Evolutionary conservation across 1,139 yeast species (phyloP), one percentile per base, ranked within the genome.

Genomic region (Nakaseomyces sp.): DNA sequence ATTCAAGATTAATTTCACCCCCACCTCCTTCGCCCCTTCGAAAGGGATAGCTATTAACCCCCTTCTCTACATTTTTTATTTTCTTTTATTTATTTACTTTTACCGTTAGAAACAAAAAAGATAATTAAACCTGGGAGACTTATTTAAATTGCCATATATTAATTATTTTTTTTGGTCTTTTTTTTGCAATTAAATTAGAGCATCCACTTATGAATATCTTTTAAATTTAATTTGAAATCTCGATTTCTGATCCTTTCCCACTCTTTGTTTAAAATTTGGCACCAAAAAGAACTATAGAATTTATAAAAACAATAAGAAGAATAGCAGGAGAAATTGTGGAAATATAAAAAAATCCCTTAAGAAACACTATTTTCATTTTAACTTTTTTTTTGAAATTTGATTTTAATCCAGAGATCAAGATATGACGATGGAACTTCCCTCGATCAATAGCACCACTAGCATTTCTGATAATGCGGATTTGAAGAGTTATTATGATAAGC

Each of bases 401-500:
- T 22, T 22, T 22, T 22, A 22, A 6, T 22, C 25, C 25, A n/a
- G 9, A 20, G 3, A n/a, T 10, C 38, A 16, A 22, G 13, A 20
- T 22, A 35, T 35, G 38, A 36, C 40, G 22, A 18, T 37, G 22
- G 64, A 58, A 41, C 47, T 59, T 29, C 65, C 64, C 15, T 58
- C 62, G 20, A 55, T 61, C 19, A 61, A 54, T 44, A 60, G 64
- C 44, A 54, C 60, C 7, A 60, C 65, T 5, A 56, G 61, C 45
- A 51, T 61, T 24, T 60, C 65, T n/a, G 65, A 61, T 45, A 61
- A 61, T 44, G 51, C 55, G 24, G 61, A 54, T 39, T 47, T 61
- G 43, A 53, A 54, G 45, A 58, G 58, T 40, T 60, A 61, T 41
- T 61, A 61, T 44, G 65, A 61, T 40, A 60, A 60, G 15, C 42